Evolutionary conservation across 352 stramenopile species (phyloP).

Genomic region (Blastocystis sp.): DNA sequence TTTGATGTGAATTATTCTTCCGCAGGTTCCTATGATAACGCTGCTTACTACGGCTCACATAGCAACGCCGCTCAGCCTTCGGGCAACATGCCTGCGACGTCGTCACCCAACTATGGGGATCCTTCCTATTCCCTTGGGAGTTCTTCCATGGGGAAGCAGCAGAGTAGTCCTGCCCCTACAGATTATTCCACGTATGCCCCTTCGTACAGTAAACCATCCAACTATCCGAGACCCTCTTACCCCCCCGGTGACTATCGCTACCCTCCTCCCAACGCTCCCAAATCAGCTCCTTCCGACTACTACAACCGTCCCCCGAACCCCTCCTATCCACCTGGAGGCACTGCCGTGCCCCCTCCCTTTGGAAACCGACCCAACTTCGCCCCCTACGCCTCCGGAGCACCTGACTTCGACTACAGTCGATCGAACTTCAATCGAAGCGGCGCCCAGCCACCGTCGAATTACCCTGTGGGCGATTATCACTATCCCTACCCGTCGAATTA

Average conservation of each 20-base stretch:
- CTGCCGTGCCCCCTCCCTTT: not conserved
- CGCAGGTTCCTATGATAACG: not conserved
- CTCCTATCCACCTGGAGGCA: not conserved
- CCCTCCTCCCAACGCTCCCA: not conserved
- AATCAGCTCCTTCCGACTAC: not conserved
- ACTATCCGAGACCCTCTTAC: not conserved
- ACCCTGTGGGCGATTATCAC: not conserved
- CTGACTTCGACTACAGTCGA: not conserved
- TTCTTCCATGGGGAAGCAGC: not conserved
- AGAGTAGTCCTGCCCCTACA: not conserved
- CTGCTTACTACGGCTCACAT: constrained; percentile 19
- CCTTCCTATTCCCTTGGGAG: not conserved
- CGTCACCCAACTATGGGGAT: not conserved
- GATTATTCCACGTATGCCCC: constrained; percentile 11
- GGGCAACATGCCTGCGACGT: not conserved
- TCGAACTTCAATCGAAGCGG: not conserved
- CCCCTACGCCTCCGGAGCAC: not conserved
- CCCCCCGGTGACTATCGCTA: not conserved
- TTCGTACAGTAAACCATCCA: not conserved
- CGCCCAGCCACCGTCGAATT: not conserved
- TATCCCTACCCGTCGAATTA: not conserved
- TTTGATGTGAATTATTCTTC: constrained; percentile 30
- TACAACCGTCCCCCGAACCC: not conserved
- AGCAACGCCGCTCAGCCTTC: not conserved
- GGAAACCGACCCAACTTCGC: not conserved